phyloP scores from a whole-genome alignment of 1,284 basidiomycete species.

The Cryptococcus wingfieldii region DNA sequence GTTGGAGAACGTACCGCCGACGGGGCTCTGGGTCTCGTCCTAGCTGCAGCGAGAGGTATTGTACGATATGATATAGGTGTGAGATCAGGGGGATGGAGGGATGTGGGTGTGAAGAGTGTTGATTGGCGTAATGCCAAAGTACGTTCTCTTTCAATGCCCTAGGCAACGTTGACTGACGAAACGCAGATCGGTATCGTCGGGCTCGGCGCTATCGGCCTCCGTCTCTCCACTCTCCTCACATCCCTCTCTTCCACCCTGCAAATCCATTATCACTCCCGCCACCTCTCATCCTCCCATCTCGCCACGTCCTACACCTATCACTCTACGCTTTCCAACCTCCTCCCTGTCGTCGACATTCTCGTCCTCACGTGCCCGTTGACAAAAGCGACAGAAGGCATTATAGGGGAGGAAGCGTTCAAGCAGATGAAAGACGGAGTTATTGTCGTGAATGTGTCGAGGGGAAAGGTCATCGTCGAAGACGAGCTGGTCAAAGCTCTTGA shows the following conservation, averaged over 20 bases:
- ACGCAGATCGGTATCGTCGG: slow-evolving; percentile 29
- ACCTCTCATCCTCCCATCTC: slow-evolving; percentile 3
- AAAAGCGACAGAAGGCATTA: slow-evolving; percentile 15
- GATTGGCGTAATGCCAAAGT: slow-evolving; percentile 12
- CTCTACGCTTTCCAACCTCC: not conserved
- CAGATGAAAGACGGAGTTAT: slow-evolving; percentile 27
- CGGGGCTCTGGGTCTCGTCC: slow-evolving; percentile 26
- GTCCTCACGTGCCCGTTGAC: slow-evolving; percentile 27
- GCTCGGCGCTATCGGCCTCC: slow-evolving; percentile 23
- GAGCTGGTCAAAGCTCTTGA: slow-evolving; percentile 27
- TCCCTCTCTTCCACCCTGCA: slow-evolving; percentile 14
- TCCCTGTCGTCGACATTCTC: slow-evolving; percentile 7
- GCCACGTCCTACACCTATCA: not conserved
- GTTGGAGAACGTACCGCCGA: slow-evolving; percentile 37
- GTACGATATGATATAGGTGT: slow-evolving; percentile 6
- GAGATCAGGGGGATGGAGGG: slow-evolving; percentile 16
- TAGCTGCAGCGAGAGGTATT: slow-evolving; percentile 24
- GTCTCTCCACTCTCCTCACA: slow-evolving; percentile 18
- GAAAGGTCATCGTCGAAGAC: slow-evolving; percentile 19
- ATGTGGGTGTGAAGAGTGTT: slow-evolving; percentile 9
- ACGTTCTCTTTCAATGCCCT: not conserved
- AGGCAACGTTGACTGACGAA: not conserved
- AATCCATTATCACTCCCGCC: slow-evolving; percentile 17
- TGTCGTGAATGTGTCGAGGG: slow-evolving; percentile 27
- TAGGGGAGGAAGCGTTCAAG: slow-evolving; percentile 12